Evolutionary conservation across 2,329 filamentous ascomycete genomes (phyloP), one percentile per base, ranked within the genome.

Genomic region (Cadophora gregata): DNA sequence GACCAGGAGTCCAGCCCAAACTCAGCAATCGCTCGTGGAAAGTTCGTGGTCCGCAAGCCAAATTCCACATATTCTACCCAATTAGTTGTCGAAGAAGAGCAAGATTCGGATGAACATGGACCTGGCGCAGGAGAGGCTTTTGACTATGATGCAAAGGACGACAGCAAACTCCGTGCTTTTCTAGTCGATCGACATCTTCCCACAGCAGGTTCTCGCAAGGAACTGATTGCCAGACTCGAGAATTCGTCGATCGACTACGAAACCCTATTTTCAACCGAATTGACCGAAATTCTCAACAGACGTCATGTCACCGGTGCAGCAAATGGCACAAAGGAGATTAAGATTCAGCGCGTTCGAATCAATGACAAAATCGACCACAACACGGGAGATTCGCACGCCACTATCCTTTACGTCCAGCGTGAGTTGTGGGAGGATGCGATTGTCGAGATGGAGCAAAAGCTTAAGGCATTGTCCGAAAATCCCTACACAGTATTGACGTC

Each of bases 161-260:
- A 71, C 53, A 68, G 69, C 61, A 73, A 70, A 33, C 59, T 72
- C 4, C 58, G 55, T 10, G 27, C 29, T 16, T 55, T 73, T 29
- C 63, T 72, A 4, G 14, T 31, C 7, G 71, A 72, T 21, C 50
- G 72, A 51, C 25, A 38, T 9, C 5, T 71, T 0, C 36, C 67
- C 2, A 33, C 45, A 4, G 42, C 25, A 1, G 71, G 70, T 16
- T 66, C 68, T 7, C 63, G 71, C 4, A 67, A 72, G 25, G 69
- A 73, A 25, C 64, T 72, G 50, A 72, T 74, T 19, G 16, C 58
- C 16, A 61, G 67, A 19, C 63, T 74, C 1, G 66, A 72, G 16
- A 59, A 38, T 1, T 67, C 63, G 6, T 48, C 53, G 0, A 62
- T 69, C 21, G 62, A 71, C 25, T 74, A 72, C 66, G 62, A 67